phyloP scores from a whole-genome alignment of 768 basidiomycete genomes.

The Mycena sanguinolenta region DNA sequence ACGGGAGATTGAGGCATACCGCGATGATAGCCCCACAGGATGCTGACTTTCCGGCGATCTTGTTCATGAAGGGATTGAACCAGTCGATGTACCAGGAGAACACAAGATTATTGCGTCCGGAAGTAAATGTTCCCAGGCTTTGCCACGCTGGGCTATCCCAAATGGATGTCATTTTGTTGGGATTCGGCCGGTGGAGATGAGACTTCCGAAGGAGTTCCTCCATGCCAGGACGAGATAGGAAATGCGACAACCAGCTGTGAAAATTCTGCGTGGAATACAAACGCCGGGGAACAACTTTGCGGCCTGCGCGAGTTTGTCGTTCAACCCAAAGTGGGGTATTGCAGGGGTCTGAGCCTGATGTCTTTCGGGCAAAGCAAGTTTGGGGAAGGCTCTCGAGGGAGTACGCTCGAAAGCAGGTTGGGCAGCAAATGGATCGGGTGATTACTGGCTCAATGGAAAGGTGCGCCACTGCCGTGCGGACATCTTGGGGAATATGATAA shows the following conservation, averaged over 20 bases:
- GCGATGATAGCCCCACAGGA: conserved; percentile 34
- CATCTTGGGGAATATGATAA: conserved; percentile 11
- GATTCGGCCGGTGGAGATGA: conserved; percentile 3
- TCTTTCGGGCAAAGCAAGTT: conserved; percentile 17
- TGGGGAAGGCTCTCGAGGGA: conserved; percentile 15
- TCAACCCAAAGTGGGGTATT: conserved; percentile 22
- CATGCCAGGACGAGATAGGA: conserved; percentile 26
- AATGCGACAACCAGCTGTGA: conserved; percentile 17
- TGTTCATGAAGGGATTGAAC: conserved; percentile 39
- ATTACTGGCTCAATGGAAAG: no score
- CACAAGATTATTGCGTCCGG: conserved; percentile 17
- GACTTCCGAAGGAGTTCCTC: conserved; percentile 26
- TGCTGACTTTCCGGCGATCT: conserved; percentile 31
- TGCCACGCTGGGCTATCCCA: conserved; percentile 32
- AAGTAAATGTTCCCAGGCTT: conserved; percentile 23
- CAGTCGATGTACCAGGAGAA: conserved; percentile 30
- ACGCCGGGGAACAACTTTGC: conserved; percentile 20
- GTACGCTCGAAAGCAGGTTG: no score
- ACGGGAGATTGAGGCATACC: conserved; percentile 43
- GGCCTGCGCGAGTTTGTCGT: conserved; percentile 18
- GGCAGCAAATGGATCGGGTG: no score
- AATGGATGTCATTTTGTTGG: conserved; percentile 9
- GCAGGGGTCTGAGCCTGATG: not conserved
- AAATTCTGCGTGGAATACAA: conserved; percentile 25
- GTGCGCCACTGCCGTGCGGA: conserved; percentile 9